Base-by-base conservation (phyloP, 352 stramenopile genomes). In the Globisporangium radiosum region DNA sequence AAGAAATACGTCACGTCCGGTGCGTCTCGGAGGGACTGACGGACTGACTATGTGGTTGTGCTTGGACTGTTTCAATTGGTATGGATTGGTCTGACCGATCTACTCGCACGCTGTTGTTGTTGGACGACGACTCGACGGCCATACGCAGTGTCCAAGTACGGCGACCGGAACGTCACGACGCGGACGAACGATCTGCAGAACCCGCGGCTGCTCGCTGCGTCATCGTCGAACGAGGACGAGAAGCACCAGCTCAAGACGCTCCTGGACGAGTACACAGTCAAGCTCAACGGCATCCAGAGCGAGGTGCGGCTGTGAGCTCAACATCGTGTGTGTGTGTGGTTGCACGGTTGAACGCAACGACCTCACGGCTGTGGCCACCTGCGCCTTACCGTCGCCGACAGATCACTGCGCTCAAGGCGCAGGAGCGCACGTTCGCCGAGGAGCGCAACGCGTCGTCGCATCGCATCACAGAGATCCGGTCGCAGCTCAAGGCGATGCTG, bases 1-100 rank as follows among this genome's bases (percentile, higher is more conserved):
- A 94, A 95, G 60, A 92, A 92, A 75, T 95, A 95, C 47, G 79
- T 94, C 14, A 88, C 81, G 5, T 87, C 82, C 57, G 78, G 80
- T 87, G 63, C 25, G 71, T 67, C 4, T 11, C 15, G 1, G 1
- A 48, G 7, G 15, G 15, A 36, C 14, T 17, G 5, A 13, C 17
- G 5, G 15, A 36, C 5, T 17, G 45, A 33, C 25, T 33, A 33
- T 33, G 25, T 33, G 25, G 25, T 33, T 33, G 25, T 33, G 25
- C 25, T 3, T 33, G 25, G 25, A 33, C 25, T 33, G 25, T 33
- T 33, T 33, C 2, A 3, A 33, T 33, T 33, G 25, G 25, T 33
- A 33, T 33, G 25, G 25, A 33, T 33, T 33, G 25, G 25, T 33
- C 25, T 33, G 25, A 33, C 25, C 1, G 25, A 2, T 33, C 25